Evolutionary conservation across 345 rosid genomes (phyloP), one percentile per base, ranked within the genome.

Genomic region (Dovyalis caffra): DNA sequence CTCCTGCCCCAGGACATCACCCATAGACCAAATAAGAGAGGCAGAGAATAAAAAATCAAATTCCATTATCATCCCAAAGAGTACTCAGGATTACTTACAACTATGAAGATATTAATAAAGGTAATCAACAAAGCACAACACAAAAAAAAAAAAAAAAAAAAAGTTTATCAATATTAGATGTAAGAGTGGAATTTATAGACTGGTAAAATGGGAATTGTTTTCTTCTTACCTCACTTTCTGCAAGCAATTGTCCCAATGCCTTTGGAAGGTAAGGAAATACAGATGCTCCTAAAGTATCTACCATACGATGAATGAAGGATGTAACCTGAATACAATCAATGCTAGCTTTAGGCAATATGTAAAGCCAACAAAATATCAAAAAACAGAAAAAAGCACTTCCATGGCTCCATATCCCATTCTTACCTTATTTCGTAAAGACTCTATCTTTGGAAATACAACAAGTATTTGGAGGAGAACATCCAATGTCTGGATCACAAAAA

Each of bases 281-380:
- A 6, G 92, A 88, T 72, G 91, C 80, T 69, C 99, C 99, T 40
- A 95, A 85, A 16, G 97, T 91, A 72, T 95, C 98, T 78, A 93
- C 97, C 98, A 95, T 95, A 70, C 99, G 92, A 86, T 95, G 98
- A 51, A 95, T 89, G 85, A 95, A 91, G 63, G 99, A 95, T 56
- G 88, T 86, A 68, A 95, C 95, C 99, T 95, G 72, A 68, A 79
- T 45, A 76, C 76, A 69, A 73, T 74, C 72, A 35, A 70, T n/a
- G 32, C 35, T 11, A 74, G 75, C 38, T 49, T 76, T 60, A 83
- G 71, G 69, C 72, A 78, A 70, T 25, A 73, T 53, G 49, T 25
- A 38, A 16, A 18, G 34, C 73, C 68, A 68, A 69, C 31, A 64
- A 33, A 16, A 69, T 15, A 62, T 34, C 60, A 73, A 66, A 65